These are phyloP conservation scores for Tuber magnatum DNA, from an alignment of 495 filamentous ascomycete genomes.

Conservation along the genomic window DNA sequence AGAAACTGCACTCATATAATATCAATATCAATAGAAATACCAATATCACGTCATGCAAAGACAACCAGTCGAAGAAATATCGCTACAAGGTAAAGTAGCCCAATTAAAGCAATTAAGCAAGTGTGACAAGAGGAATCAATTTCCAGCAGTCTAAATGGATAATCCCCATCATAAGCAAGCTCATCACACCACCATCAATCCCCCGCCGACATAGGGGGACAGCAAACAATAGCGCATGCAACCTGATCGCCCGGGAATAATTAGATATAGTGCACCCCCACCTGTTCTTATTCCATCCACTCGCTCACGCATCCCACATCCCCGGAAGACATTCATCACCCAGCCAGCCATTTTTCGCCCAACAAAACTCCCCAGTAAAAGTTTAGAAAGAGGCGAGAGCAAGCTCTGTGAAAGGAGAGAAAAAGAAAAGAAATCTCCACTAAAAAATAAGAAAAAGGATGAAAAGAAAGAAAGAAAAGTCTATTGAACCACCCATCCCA, in stretches of 20 bases:
- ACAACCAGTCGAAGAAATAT: not conserved
- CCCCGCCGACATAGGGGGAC: not conserved
- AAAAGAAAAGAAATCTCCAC: not conserved
- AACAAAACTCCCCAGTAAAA: constrained; percentile 2
- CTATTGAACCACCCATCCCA: not conserved
- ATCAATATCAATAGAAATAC: not conserved
- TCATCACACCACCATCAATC: not conserved
- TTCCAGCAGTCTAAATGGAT: not conserved
- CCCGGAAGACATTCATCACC: not conserved
- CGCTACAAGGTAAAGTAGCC: not conserved
- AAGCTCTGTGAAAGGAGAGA: not conserved
- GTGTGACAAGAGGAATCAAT: not conserved
- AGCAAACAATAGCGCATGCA: not conserved
- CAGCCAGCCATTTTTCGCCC: not conserved
- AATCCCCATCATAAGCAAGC: not conserved
- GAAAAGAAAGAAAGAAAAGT: not conserved
- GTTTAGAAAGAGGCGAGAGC: not conserved
- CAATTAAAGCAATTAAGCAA: not conserved
- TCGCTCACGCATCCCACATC: not conserved
- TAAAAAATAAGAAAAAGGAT: not conserved
- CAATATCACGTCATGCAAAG: not conserved
- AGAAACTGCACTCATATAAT: not conserved
- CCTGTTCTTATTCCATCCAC: not conserved
- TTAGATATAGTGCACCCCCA: not conserved
- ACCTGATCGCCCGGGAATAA: not conserved